Evolutionary conservation across 139 green algal species (phyloP).

Genomic region (Trebouxia sp.): DNA sequence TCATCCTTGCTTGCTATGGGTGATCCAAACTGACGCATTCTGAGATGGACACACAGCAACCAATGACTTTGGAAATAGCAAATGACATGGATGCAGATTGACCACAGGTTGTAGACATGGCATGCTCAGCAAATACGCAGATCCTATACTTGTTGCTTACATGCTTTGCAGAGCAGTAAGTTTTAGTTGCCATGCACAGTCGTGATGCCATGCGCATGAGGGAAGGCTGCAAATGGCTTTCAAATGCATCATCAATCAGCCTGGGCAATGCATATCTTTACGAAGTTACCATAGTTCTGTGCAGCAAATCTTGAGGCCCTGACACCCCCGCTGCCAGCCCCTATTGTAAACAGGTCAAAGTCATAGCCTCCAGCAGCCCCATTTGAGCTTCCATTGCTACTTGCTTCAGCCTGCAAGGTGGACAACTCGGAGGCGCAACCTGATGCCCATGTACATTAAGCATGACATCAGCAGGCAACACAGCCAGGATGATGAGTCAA

Average conservation of each 20-base stretch:
- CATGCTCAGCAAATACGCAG: too few species aligned
- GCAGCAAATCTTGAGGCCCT: conserved; percentile 32
- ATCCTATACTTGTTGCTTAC: too few species aligned
- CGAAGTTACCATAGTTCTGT: conserved; percentile 32
- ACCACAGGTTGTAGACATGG: too few species aligned
- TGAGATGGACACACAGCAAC: background rate
- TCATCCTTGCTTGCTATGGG: too few species aligned
- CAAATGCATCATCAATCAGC: too few species aligned
- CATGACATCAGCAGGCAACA: background rate
- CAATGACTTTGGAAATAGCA: background rate
- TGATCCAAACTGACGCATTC: background rate
- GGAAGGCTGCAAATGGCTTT: too few species aligned
- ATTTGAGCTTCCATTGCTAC: conserved; percentile 14
- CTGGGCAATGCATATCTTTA: background rate
- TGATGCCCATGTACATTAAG: too few species aligned
- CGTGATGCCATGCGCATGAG: too few species aligned
- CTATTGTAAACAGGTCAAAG: conserved; percentile 94
- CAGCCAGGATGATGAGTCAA: too few species aligned
- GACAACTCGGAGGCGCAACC: too few species aligned
- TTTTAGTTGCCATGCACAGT: too few species aligned
- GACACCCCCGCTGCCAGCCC: conserved; percentile 80
- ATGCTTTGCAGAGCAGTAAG: too few species aligned
- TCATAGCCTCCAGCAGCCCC: conserved; percentile 35
- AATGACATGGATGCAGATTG: background rate
- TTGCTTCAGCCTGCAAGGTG: conserved; percentile 18